Evolutionary conservation across 2,329 filamentous ascomycete genomes (phyloP), one percentile per base, ranked within the genome.

Genomic region (Endothia cerciana): DNA sequence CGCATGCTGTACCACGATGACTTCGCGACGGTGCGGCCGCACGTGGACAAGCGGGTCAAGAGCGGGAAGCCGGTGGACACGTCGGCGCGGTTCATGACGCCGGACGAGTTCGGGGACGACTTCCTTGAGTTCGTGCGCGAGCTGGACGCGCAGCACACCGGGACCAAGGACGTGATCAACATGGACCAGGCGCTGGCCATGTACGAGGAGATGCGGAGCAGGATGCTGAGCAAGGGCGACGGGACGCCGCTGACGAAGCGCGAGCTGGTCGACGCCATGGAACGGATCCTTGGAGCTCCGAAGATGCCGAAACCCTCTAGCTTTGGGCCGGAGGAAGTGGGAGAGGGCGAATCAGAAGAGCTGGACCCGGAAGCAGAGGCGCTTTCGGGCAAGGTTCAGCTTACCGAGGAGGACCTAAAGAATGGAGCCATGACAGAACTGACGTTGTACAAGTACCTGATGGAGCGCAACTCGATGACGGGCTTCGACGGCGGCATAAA

Each of bases 1-100:
- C 82, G 83, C 62, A 81, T 94, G 60, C 82, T 87, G 68, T 95
- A 97, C 77, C 80, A 94, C 64, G 93, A 97, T 76, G 92, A 97
- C 77, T 91, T 97, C 73, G 87, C 90, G 67, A 85, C 85, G 65
- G 85, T 94, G 69, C 87, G 92, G 73, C 92, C 93, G 62, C 83
- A 92, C 60, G 85, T 95, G 68, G 94, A 98, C 80, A 86, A 89
- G 75, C 87, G 81, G 76, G 85, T 79, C 10, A 82, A 79, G 65
- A 79, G 77, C 57, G 77, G 78, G 74, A 79, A 76, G 65, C 83
- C 83, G 72, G 83, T 82, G 73, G 82, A 86, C 70, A 82, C 87
- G 63, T 80, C 82, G 60, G 83, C 88, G 68, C 79, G 85, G 68
- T 85, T 89, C 78, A 89, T 89, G 77, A 82, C 79, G 64, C 78